Conservation (phyloP, 768 basidiomycete genomes). For the Clavaria fumosa region DNA sequence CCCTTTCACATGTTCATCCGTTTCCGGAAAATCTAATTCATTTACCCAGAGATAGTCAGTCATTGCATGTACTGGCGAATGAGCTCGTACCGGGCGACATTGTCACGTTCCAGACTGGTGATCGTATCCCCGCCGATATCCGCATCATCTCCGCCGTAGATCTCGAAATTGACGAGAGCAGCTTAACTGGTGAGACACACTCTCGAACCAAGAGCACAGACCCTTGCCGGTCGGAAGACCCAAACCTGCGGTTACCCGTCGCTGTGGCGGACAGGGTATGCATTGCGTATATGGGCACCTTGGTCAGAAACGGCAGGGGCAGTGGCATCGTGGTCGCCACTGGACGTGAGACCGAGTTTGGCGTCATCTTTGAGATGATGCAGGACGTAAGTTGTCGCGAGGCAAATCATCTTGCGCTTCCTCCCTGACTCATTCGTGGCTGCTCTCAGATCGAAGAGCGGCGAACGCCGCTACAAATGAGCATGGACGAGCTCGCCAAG, state of each 20-base stretch:
- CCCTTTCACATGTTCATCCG: conserved; percentile 12
- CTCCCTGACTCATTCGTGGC: conserved; percentile 21
- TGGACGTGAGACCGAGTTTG: conserved; percentile 82
- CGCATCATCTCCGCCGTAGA: conserved; percentile 70
- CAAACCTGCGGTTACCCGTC: conserved; percentile 28
- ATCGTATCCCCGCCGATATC: conserved; percentile 89
- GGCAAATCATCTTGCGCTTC: conserved; percentile 9
- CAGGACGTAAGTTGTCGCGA: conserved; percentile 50
- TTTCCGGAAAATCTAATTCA: conserved; percentile 14
- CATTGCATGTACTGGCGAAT: conserved; percentile 78
- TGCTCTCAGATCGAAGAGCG: conserved; percentile 52
- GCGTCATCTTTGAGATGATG: conserved; percentile 96
- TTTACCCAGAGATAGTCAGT: conserved; percentile 37
- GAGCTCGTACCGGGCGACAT: conserved; percentile 95
- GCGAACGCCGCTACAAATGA: conserved; percentile 81
- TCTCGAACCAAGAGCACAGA: conserved; percentile 54
- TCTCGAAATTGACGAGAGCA: conserved; percentile 91
- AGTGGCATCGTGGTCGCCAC: conserved; percentile 78
- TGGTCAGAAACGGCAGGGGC: conserved; percentile 85
- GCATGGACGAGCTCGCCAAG: conserved; percentile 94
- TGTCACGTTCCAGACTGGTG: conserved; percentile 78
- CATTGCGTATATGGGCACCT: conserved; percentile 91
- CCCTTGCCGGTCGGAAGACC: conserved; percentile 33
- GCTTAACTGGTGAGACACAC: conserved; percentile 84
- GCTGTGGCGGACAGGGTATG: conserved; percentile 75